phyloP scores from a whole-genome alignment of 345 rosid species.

The Arabidopsis thaliana region TAIR10.1 NC_003076.8:19617501-19618000 shows the following conservation, averaged over 20 bases:
- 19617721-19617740: not conserved
- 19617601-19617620: slow-evolving; percentile 51
- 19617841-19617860: slow-evolving; percentile 36
- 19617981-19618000: slow-evolving; percentile 40
- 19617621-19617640: slow-evolving; percentile 38
- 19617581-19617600: slow-evolving; percentile 31
- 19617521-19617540: slow-evolving; percentile 47
- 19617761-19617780: slow-evolving; percentile 37
- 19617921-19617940: not conserved
- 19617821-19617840: slow-evolving; percentile 32
- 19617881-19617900: slow-evolving; percentile 29
- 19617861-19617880: slow-evolving; percentile 23
- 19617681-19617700: slow-evolving; percentile 47
- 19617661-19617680: slow-evolving; percentile 32
- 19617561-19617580: slow-evolving; percentile 24
- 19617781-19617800: slow-evolving; percentile 36
- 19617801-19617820: slow-evolving; percentile 36
- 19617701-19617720: slow-evolving; percentile 42
- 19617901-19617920: not conserved
- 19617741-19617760: not conserved
- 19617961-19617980: not conserved
- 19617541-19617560: slow-evolving; percentile 42
- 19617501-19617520: slow-evolving; percentile 44
- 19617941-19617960: not conserved
- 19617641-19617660: not conserved